Percentiles rank a stretch among this genome's conserved stretches.
These are phyloP conservation scores for Ophiosphaerella herpotricha DNA, from an alignment of 2,329 filamentous ascomycete genomes.

Conservation along the genomic window DNA sequence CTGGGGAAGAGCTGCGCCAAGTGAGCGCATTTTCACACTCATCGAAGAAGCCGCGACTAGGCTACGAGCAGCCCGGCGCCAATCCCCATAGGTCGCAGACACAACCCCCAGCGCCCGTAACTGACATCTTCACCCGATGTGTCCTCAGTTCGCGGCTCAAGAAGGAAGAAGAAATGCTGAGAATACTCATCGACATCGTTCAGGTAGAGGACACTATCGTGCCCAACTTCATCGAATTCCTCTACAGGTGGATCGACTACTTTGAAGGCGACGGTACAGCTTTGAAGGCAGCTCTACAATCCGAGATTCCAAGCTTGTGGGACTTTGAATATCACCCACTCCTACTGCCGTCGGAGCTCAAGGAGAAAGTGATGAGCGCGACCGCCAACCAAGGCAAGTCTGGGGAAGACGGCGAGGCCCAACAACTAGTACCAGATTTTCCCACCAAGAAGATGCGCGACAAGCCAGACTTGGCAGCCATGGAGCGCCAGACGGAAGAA, in stretches of 20 bases:
- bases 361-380: constrained; percentile 3
- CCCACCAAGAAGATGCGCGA: constrained; percentile 25
- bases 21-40: constrained; percentile 8
- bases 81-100: constrained; percentile 1
- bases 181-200: constrained; percentile 39
- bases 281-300: constrained; percentile 34
- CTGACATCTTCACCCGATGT: constrained; percentile 23
- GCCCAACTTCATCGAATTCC: constrained; percentile 42
- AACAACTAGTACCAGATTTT: constrained; percentile 19
- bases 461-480: constrained; percentile 28
- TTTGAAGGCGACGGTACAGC: constrained; percentile 39
- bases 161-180: constrained; percentile 32
- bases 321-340: constrained; percentile 41
- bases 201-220: constrained; percentile 31
- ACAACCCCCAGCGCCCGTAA: constrained; percentile 10
- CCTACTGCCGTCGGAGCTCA: constrained; percentile 14
- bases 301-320: constrained; percentile 43
- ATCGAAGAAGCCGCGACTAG: constrained; percentile 31
- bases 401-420: constrained; percentile 1
- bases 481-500: constrained; percentile 29
- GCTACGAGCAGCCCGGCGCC: neutral
- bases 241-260: constrained; percentile 42
- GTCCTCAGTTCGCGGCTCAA: constrained; percentile 29
- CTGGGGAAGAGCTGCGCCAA: constrained; percentile 3
- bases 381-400: neutral